Percentiles rank a stretch among this genome's conserved stretches.
These are phyloP conservation scores for Boletellus deceptivus DNA, from an alignment of 1,284 basidiomycete species.

Conservation along the genomic window DNA sequence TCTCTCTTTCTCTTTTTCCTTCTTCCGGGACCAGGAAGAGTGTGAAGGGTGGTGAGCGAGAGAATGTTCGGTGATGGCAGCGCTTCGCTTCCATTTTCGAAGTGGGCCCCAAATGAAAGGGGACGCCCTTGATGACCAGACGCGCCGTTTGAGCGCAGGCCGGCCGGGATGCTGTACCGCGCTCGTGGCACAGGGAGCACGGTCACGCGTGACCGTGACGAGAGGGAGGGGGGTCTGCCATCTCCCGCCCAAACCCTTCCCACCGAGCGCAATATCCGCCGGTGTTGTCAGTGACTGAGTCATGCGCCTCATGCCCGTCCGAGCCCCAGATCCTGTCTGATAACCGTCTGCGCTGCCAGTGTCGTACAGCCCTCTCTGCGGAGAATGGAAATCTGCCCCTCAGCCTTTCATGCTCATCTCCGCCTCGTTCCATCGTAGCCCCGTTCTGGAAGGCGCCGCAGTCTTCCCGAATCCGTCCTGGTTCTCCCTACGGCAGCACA, in stretches of 20 bases:
- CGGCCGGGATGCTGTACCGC: not conserved
- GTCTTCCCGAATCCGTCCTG: conserved; percentile 20
- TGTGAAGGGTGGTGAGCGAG: conserved; percentile 6
- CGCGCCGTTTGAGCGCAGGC: conserved; percentile 28
- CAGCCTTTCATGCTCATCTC: conserved; percentile 29
- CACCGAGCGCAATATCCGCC: conserved; percentile 13
- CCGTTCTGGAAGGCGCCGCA: conserved; percentile 21
- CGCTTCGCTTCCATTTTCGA: conserved; percentile 35
- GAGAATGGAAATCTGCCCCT: conserved; percentile 18
- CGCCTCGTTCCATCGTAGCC: conserved; percentile 19
- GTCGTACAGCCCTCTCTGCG: conserved; percentile 2
- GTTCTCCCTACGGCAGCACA: conserved; percentile 31
- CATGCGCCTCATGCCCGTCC: conserved; percentile 19
- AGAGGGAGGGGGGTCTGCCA: no score
- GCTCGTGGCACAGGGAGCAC: not conserved
- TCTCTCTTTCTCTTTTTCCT: not conserved
- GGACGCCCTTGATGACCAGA: conserved; percentile 32
- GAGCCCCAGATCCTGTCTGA: conserved; percentile 14
- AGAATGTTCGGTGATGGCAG: conserved; percentile 19
- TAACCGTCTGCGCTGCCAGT: no score
- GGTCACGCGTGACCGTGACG: conserved; percentile 19
- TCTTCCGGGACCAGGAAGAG: not conserved
- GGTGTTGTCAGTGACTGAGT: not conserved
- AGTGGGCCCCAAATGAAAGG: conserved; percentile 30
- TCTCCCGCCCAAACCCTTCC: not conserved